Conservation (phyloP, 306 rosid species). For the Vigna hirtella region DNA sequence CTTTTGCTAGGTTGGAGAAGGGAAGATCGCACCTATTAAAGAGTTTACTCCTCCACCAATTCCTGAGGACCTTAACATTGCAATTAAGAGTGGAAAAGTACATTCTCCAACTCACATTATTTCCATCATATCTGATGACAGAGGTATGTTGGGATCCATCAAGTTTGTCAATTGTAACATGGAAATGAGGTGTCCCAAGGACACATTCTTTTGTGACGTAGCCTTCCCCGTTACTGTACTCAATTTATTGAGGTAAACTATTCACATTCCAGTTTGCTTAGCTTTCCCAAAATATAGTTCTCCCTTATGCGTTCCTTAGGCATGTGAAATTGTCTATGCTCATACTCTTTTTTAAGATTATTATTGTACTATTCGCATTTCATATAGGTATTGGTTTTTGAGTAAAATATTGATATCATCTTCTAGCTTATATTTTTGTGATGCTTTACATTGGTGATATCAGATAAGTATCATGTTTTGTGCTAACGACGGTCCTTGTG, state of each 20-base stretch:
- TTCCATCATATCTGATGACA: slow-evolving; percentile 93
- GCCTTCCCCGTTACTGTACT: slow-evolving; percentile 97
- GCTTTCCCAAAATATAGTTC: slow-evolving; percentile 13
- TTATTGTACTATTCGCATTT: slow-evolving; percentile 11
- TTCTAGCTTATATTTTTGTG: slow-evolving; percentile 37
- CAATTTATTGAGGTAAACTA: slow-evolving; percentile 87
- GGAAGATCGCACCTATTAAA: slow-evolving; percentile 69
- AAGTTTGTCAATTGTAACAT: neutral
- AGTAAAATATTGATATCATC: slow-evolving; percentile 21
- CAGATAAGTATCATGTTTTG: slow-evolving; percentile 97
- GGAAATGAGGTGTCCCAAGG: neutral
- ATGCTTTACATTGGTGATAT: slow-evolving; percentile 37
- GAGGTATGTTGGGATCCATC: slow-evolving; percentile 59
- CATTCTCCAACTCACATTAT: slow-evolving; percentile 91
- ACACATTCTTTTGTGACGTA: slow-evolving; percentile 80
- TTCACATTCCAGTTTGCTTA: slow-evolving; percentile 28
- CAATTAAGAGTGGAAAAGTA: slow-evolving; percentile 91
- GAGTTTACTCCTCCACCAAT: slow-evolving; percentile 86
- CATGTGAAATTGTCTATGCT: slow-evolving; percentile 18
- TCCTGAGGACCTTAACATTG: slow-evolving; percentile 86
- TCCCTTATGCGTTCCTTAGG: neutral
- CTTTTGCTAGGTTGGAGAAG: slow-evolving; percentile 59
- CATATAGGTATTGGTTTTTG: neutral
- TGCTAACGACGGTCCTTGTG: slow-evolving; percentile 99
- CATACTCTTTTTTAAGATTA: neutral